Base-by-base conservation (phyloP, 805 yeast species). In the Wickerhamiella cacticola region DNA sequence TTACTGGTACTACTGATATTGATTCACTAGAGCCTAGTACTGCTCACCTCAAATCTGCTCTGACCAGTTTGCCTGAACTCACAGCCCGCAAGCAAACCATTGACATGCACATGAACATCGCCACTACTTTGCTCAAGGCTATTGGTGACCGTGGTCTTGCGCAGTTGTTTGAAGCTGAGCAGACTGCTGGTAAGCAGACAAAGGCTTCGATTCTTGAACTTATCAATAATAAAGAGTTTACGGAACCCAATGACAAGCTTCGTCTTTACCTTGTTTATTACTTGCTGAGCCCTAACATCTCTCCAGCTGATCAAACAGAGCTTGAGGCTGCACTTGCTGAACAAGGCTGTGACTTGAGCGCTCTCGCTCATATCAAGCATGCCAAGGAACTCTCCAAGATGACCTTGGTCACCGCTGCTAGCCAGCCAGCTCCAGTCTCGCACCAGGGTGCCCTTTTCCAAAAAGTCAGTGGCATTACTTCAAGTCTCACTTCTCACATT, bases 91-190 rank as follows among this genome's bases (percentile, higher is more conserved):
- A 92, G 63, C 72, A 78, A 46, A 78, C 86, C 26, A 80, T 92
- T 56, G 99, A 92, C 67, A 83, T 85, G 80, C 99, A 92, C 66
- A 89, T 92, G 95, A 87, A 85, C 58, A 88, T 92, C 22, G 76
- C 94, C 52, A 84, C 96, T 8, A 76, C 87, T 16, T 68, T 92
- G 46, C 73, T 92, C 51, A 78, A 80, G 59, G 86, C 87, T 55
- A 71, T 92, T 51, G 92, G 89, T 58, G 79, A 81, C n/a, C 82
- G 89, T 54, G 80, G 80, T 15, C 71, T 92, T 55, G 98, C 94
- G 59, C 78, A 87, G 48, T 82, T 88, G 56, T 92, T 89, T 63
- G 97, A 92, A 66, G 78, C 92, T 52, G 99, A 92, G 66, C 96
- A 89, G 61, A 80, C 78, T 53, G 75, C 79, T 48, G 73, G 56